Evolutionary conservation across 2,329 filamentous ascomycete genomes (phyloP).

Genomic region (Falciphora oryzae): DNA sequence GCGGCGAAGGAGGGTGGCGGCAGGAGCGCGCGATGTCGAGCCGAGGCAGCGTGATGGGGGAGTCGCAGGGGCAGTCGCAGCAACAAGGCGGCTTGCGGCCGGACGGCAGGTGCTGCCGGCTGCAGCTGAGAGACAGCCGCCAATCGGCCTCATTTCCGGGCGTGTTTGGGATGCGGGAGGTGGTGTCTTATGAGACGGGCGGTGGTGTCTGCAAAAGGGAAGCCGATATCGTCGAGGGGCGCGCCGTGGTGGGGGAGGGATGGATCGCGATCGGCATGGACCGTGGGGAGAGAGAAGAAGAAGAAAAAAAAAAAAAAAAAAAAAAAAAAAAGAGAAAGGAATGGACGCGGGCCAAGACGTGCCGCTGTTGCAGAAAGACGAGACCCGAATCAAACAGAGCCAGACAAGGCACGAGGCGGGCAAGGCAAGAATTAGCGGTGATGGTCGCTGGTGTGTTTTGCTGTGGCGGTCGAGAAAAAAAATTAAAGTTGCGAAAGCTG

Average conservation of each 20-base stretch:
- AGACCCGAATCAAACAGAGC: not conserved
- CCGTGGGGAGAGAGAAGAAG: no score
- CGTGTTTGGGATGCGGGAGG: slow-evolving; percentile 1
- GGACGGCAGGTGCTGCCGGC: slow-evolving; percentile 3
- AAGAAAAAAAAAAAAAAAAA: no score
- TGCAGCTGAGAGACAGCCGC: slow-evolving; percentile 3
- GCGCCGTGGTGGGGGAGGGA: not conserved
- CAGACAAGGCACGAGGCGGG: no score
- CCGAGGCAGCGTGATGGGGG: not conserved
- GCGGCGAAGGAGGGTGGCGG: not conserved
- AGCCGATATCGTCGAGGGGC: not conserved
- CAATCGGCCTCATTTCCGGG: slow-evolving; percentile 9
- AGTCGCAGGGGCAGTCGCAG: not conserved
- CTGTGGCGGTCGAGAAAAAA: not conserved
- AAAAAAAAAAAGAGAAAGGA: not conserved
- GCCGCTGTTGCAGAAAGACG: not conserved
- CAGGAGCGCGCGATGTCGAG: not conserved
- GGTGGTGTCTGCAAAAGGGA: not conserved
- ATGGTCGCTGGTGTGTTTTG: not conserved
- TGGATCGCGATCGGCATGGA: not conserved
- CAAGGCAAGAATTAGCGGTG: not conserved
- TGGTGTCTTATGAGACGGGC: slow-evolving; percentile 4
- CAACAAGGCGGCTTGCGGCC: slow-evolving; percentile 2
- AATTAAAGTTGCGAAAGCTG: not conserved
- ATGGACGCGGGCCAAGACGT: not conserved